Evolutionary conservation across 345 rosid genomes (phyloP).

Genomic region (Dimocarpus longan): DNA sequence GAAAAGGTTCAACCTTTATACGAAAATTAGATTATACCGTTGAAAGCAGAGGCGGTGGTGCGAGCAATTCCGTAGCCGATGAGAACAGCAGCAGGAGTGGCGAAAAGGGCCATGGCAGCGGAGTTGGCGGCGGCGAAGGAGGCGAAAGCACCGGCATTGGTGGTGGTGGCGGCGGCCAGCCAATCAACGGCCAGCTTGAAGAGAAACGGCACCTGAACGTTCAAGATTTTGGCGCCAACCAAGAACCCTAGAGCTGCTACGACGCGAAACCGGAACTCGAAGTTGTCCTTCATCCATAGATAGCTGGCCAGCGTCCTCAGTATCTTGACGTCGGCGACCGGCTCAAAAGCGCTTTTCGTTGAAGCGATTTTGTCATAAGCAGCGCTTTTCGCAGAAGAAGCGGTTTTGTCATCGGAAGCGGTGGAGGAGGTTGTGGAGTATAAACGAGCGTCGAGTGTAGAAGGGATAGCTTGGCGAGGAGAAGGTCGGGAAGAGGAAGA

Average conservation of each 20-base stretch:
- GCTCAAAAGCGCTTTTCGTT: neutral
- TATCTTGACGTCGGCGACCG: slow-evolving; percentile 68
- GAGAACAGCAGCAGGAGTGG: slow-evolving; percentile 83
- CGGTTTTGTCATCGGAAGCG: slow-evolving; percentile 30
- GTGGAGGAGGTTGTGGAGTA: slow-evolving; percentile 54
- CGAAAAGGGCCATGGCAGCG: slow-evolving; percentile 60
- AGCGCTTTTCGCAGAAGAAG: slow-evolving; percentile 4
- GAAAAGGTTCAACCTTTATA: neutral
- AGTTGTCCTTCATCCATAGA: slow-evolving; percentile 87
- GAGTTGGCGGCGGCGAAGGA: slow-evolving; percentile 66
- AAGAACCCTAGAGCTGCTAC: slow-evolving; percentile 79
- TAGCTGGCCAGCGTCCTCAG: slow-evolving; percentile 75
- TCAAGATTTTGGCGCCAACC: slow-evolving; percentile 85
- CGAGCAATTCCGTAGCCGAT: slow-evolving; percentile 97
- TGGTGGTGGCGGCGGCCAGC: slow-evolving; percentile 65
- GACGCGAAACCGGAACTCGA: slow-evolving; percentile 83
- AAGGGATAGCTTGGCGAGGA: slow-evolving; percentile 3
- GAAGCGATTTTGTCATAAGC: neutral
- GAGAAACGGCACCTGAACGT: slow-evolving; percentile 95
- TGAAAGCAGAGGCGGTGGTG: slow-evolving; percentile 77
- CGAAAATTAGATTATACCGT: slow-evolving; percentile 46
- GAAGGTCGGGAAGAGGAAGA: slow-evolving; percentile 18
- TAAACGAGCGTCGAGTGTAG: neutral
- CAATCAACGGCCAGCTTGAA: slow-evolving; percentile 96
- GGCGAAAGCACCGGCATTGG: slow-evolving; percentile 54